A percentile compares a stretch with the other conserved stretches of the same genome.
Conservation (phyloP, 805 yeast species). For the Hyphopichia homilentoma region DNA sequence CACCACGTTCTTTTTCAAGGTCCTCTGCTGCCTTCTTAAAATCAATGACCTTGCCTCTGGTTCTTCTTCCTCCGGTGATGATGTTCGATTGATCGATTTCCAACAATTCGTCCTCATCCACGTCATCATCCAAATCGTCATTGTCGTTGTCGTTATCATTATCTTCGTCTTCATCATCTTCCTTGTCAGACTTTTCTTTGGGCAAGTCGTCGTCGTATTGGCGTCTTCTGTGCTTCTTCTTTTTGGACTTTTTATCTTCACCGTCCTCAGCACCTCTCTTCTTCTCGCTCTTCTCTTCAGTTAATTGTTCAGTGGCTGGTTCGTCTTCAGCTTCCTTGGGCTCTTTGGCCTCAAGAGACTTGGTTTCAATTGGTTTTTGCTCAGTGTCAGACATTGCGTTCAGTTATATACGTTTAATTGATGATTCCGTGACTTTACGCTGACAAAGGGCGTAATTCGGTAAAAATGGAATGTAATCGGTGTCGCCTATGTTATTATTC, state of each 20-base stretch:
- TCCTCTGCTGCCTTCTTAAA: slow-evolving; percentile 77
- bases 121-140: slow-evolving; percentile 53
- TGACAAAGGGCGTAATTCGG: too few species aligned
- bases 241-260: slow-evolving; percentile 15
- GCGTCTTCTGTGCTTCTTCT: slow-evolving; percentile 57
- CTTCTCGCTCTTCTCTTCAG: slow-evolving; percentile 4
- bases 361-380: slow-evolving; percentile 2
- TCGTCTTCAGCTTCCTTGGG: slow-evolving; percentile 5
- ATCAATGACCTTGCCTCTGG: slow-evolving; percentile 86
- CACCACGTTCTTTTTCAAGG: slow-evolving; percentile 48
- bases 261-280: slow-evolving; percentile 3
- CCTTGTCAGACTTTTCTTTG: slow-evolving; percentile 33
- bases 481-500: too few species aligned
- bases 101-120: slow-evolving; percentile 72
- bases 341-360: slow-evolving; percentile 2
- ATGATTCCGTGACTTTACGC: too few species aligned
- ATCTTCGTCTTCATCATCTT: slow-evolving; percentile 43
- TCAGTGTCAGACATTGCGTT: slow-evolving; percentile 1
- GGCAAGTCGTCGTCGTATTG: slow-evolving; percentile 58
- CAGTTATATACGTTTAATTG: neutral
- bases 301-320: slow-evolving; percentile 5
- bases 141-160: slow-evolving; percentile 47
- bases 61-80: slow-evolving; percentile 81
- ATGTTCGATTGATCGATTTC: slow-evolving; percentile 83
- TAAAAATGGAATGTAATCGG: too few species aligned